A percentile compares a stretch with the other conserved stretches of the same genome.
Evolutionary conservation across 1,284 basidiomycete species (phyloP).

Genomic region (Rhodotorula glutinis): DNA sequence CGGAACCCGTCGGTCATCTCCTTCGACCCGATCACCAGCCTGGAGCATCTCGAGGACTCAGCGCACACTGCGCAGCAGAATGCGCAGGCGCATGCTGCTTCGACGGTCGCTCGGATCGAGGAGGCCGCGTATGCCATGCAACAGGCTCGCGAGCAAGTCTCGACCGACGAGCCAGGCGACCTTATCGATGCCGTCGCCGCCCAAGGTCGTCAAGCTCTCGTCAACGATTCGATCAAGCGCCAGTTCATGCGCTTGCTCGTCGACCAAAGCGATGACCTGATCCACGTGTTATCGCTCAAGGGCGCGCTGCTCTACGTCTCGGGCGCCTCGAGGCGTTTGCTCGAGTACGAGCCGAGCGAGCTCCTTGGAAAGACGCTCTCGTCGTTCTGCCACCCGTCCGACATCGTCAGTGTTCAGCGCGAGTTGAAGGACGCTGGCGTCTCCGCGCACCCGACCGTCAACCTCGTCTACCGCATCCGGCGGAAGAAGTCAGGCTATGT

Average conservation of each 20-base stretch:
- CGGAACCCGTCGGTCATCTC: conserved; percentile 13
- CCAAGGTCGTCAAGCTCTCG: conserved; percentile 9
- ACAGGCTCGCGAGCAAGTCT: conserved; percentile 13
- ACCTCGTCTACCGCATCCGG: conserved; percentile 73
- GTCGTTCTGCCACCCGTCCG: conserved; percentile 81
- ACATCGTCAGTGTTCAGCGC: conserved; percentile 83
- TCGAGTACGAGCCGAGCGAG: conserved; percentile 53
- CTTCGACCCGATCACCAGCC: conserved; percentile 9
- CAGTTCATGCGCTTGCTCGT: conserved; percentile 36
- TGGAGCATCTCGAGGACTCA: conserved; percentile 19
- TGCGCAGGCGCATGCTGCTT: background rate
- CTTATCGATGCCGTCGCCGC: conserved; percentile 21
- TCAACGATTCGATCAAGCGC: conserved; percentile 21
- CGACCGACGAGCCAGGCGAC: conserved; percentile 18
- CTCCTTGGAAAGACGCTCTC: conserved; percentile 70
- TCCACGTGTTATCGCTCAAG: conserved; percentile 87
- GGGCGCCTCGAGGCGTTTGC: conserved; percentile 63
- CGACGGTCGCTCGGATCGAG: background rate
- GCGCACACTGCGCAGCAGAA: conserved; percentile 2
- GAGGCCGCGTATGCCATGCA: background rate
- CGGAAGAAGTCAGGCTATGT: conserved; percentile 66
- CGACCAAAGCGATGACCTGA: conserved; percentile 57
- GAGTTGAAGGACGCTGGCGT: conserved; percentile 73
- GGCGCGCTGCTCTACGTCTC: conserved; percentile 88
- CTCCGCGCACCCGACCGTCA: conserved; percentile 53